Percentiles rank a stretch among this genome's conserved stretches.
phyloP scores from a whole-genome alignment of 1,284 basidiomycete genomes.

The Papiliotrema nemorosa region DNA sequence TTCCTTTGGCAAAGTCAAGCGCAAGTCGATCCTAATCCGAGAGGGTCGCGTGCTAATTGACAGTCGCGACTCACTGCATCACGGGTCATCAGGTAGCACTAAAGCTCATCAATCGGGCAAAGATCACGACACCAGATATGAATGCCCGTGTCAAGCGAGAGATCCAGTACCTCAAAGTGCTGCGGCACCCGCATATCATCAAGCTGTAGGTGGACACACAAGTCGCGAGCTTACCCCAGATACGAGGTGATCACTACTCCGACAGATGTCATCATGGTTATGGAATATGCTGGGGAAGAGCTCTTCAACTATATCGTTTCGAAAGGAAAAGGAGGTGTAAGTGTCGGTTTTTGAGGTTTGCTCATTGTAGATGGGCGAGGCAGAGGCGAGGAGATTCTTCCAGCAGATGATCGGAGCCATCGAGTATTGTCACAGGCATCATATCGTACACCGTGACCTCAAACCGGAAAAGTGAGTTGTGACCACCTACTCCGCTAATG shows the following conservation, averaged over 20 bases:
- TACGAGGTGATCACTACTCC: conserved; percentile 94
- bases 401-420: conserved; percentile 95
- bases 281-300: conserved; percentile 88
- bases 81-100: conserved; percentile 95
- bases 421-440: conserved; percentile 88
- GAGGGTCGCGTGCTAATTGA: too few relatives aligned
- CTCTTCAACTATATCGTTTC: conserved; percentile 93
- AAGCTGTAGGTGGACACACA: conserved; percentile 65
- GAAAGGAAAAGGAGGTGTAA: conserved; percentile 58
- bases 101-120: conserved; percentile 95
- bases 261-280: conserved; percentile 92
- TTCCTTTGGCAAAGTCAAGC: conserved; percentile 97
- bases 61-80: conserved; percentile 89
- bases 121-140: conserved; percentile 86
- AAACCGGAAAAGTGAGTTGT: conserved; percentile 80
- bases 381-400: conserved; percentile 83
- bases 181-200: conserved; percentile 91
- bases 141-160: conserved; percentile 89
- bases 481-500: neutral
- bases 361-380: conserved; percentile 68
- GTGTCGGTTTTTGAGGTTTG: conserved; percentile 3
- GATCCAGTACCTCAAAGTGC: conserved; percentile 88
- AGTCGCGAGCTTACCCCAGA: conserved; percentile 49
- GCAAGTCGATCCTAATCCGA: conserved; percentile 60
- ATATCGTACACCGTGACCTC: conserved; percentile 92